Percentiles rank a stretch among this genome's conserved stretches.
Conservation (phyloP, 257 asterid species). For the Solanum infundibuliforme region DNA sequence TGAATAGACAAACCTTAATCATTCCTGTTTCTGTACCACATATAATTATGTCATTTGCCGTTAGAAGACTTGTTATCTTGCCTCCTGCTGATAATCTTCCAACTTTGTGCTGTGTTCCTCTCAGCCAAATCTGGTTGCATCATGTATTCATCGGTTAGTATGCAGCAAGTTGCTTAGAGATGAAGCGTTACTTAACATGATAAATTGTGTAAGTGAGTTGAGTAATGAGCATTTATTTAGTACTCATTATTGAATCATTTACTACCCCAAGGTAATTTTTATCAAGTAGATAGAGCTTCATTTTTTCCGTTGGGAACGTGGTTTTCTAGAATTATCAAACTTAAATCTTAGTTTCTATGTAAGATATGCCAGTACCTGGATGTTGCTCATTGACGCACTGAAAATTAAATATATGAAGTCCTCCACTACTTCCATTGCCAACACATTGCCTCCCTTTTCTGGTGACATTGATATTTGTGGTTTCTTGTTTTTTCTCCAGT, state of each 20-base stretch:
- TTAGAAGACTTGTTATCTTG: constrained; percentile 75
- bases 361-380: constrained; percentile 48
- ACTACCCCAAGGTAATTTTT: neutral
- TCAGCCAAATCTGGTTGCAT: constrained; percentile 59
- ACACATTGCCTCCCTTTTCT: constrained; percentile 54
- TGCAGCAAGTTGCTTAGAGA: neutral
- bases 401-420: constrained; percentile 70
- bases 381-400: constrained; percentile 50
- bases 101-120: constrained; percentile 83
- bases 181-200: neutral
- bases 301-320: neutral
- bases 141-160: neutral
- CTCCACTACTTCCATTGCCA: constrained; percentile 90
- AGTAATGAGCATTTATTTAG: neutral
- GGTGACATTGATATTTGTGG: constrained; percentile 51
- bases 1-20: constrained; percentile 49
- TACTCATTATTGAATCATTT: neutral
- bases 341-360: neutral
- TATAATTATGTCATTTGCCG: constrained; percentile 85
- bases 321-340: neutral
- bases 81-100: constrained; percentile 92
- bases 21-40: constrained; percentile 87
- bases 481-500: constrained; percentile 57
- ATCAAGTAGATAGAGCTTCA: neutral
- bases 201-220: neutral